Evolutionary conservation across 257 asterid genomes (phyloP).

Genomic region (Penstemon eatonii): DNA sequence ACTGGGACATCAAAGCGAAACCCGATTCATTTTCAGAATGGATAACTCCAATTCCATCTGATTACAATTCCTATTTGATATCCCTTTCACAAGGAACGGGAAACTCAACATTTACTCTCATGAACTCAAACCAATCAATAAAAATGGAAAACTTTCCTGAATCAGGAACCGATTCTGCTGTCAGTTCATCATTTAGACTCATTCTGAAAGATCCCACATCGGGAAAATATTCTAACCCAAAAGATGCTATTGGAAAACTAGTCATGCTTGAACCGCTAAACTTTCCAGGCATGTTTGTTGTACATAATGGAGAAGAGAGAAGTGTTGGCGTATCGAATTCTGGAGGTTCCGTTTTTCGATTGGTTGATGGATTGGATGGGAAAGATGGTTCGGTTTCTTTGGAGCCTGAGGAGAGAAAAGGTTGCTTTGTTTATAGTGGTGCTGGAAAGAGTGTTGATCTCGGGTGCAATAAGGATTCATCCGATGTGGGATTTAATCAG

Average conservation of each 20-base stretch:
- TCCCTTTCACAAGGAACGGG: constrained; percentile 67
- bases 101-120: constrained; percentile 31
- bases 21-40: constrained; percentile 49
- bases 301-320: constrained; percentile 54
- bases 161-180: constrained; percentile 62
- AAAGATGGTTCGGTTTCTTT: constrained; percentile 46
- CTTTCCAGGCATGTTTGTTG: constrained; percentile 58
- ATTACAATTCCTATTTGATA: constrained; percentile 48
- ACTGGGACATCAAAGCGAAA: constrained; percentile 61
- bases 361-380: constrained; percentile 58
- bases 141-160: constrained; percentile 47
- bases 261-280: constrained; percentile 69
- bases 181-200: constrained; percentile 57
- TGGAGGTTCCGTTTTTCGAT: constrained; percentile 38
- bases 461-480: constrained; percentile 40
- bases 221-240: constrained; percentile 28
- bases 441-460: constrained; percentile 43
- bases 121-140: constrained; percentile 45
- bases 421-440: constrained; percentile 52
- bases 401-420: constrained; percentile 49
- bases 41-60: constrained; percentile 55
- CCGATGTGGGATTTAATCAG: constrained; percentile 37
- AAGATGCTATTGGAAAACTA: constrained; percentile 40
- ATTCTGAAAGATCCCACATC: constrained; percentile 25
- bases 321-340: constrained; percentile 35